Evolutionary conservation across 805 yeast genomes (phyloP).

Genomic region (Saccharomycopsis fibuligera): DNA sequence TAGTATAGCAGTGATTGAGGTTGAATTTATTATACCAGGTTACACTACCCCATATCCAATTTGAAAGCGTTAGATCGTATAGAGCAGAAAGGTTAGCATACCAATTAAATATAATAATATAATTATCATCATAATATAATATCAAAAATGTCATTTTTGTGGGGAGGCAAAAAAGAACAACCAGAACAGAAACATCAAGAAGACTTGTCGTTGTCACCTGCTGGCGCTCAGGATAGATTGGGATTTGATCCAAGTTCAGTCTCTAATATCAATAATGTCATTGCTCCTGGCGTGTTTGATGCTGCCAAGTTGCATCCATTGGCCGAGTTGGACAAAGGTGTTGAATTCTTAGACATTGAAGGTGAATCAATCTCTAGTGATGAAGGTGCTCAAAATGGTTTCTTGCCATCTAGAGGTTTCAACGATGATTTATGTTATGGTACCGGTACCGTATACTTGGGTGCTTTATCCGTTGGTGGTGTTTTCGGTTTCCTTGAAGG

Average conservation of each 20-base stretch:
- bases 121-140: too few species aligned
- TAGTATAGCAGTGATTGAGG: too few species aligned
- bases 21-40: too few species aligned
- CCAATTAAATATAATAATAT: too few species aligned
- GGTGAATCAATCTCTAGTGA: conserved; percentile 68
- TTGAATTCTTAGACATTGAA: conserved; percentile 86
- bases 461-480: conserved; percentile 89
- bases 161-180: conserved; percentile 16
- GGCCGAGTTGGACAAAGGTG: conserved; percentile 84
- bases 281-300: conserved; percentile 30
- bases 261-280: conserved; percentile 54
- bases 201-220: not conserved
- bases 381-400: conserved; percentile 77
- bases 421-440: conserved; percentile 97
- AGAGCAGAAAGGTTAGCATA: too few species aligned
- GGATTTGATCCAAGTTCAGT: conserved; percentile 66
- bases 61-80: too few species aligned
- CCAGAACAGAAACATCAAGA: conserved; percentile 4
- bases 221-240: conserved; percentile 20
- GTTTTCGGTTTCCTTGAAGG: conserved; percentile 85
- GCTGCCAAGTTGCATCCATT: conserved; percentile 77
- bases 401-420: conserved; percentile 96
- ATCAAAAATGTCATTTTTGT: conserved; percentile 19
- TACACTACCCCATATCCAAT: too few species aligned
- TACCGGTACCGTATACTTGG: conserved; percentile 86